phyloP scores from a whole-genome alignment of 2,329 filamentous ascomycete genomes.

The Stachybotrys elegans region DNA sequence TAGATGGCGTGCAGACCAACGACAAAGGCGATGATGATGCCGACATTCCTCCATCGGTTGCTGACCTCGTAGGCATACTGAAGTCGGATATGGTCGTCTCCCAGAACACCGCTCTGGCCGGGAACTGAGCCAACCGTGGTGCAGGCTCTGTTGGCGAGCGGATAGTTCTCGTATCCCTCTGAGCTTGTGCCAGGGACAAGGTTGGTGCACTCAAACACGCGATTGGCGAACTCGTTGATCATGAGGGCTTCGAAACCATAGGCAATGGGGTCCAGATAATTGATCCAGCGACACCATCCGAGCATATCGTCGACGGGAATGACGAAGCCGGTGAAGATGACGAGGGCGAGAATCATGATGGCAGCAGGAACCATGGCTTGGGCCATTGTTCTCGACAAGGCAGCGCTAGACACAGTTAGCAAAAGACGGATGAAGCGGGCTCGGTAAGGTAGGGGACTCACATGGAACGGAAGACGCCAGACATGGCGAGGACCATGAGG shows the following conservation, averaged over 20 bases:
- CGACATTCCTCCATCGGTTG: conserved; percentile 53
- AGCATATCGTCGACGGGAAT: conserved; percentile 44
- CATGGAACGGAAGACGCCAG: conserved; percentile 50
- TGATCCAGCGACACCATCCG: conserved; percentile 65
- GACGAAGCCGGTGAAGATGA: conserved; percentile 45
- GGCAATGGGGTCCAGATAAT: conserved; percentile 59
- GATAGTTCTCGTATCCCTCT: conserved; percentile 22
- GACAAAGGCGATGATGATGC: conserved; percentile 49
- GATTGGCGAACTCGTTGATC: conserved; percentile 57
- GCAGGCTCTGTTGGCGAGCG: conserved; percentile 34
- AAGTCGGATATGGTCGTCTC: conserved; percentile 40
- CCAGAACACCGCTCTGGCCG: conserved; percentile 38
- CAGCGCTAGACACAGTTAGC: conserved; percentile 13
- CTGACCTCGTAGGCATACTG: conserved; percentile 41
- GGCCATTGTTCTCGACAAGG: conserved; percentile 48
- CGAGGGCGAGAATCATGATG: conserved; percentile 27
- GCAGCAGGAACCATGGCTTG: conserved; percentile 38
- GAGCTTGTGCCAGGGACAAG: conserved; percentile 19
- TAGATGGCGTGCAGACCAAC: conserved; percentile 43
- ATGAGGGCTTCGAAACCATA: conserved; percentile 64
- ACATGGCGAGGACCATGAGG: conserved; percentile 56
- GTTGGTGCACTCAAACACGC: conserved; percentile 17
- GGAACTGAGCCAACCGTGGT: conserved; percentile 40
- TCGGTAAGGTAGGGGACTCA: conserved; percentile 11
- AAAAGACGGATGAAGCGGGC: rapidly evolving